A percentile compares a stretch with the other conserved stretches of the same genome.
Evolutionary conservation across 2,329 filamentous ascomycete genomes (phyloP).

Genomic region (Fusarium begoniae): DNA sequence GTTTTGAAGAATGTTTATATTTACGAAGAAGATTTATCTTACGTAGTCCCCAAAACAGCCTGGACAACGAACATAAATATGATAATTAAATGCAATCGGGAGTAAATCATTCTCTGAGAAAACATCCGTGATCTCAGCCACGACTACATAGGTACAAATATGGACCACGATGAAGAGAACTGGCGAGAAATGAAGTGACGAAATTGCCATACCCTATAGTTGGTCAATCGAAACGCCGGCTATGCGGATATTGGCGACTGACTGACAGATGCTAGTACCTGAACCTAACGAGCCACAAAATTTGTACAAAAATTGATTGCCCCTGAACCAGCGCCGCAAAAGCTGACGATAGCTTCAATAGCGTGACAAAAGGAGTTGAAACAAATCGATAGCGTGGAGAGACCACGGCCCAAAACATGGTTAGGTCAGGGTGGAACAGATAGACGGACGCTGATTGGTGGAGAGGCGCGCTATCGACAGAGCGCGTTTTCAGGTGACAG

Average conservation of each 20-base stretch:
- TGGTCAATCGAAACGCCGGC: too few relatives aligned
- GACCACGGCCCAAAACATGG: background rate
- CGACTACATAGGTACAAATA: background rate
- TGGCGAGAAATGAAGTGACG: background rate
- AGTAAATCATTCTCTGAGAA: background rate
- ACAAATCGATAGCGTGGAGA: slow-evolving; percentile 17
- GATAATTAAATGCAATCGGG: too few relatives aligned
- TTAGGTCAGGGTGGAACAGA: background rate
- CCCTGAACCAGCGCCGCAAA: slow-evolving; percentile 7
- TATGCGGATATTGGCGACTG: background rate
- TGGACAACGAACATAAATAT: background rate
- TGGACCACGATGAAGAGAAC: too few relatives aligned
- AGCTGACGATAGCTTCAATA: slow-evolving; percentile 15
- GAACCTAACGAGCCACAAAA: background rate
- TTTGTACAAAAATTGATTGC: background rate
- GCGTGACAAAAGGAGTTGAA: background rate
- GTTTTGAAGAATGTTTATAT: background rate
- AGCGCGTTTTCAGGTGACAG: background rate
- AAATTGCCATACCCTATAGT: background rate
- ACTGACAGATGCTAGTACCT: background rate
- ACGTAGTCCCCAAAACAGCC: fast-evolving
- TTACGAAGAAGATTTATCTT: background rate
- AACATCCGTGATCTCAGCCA: background rate
- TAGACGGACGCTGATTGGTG: background rate
- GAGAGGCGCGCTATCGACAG: background rate